Evolutionary conservation across 129 eudicot species (phyloP), one percentile per base, ranked within the genome.

Genomic region (Glebionis coronaria): DNA sequence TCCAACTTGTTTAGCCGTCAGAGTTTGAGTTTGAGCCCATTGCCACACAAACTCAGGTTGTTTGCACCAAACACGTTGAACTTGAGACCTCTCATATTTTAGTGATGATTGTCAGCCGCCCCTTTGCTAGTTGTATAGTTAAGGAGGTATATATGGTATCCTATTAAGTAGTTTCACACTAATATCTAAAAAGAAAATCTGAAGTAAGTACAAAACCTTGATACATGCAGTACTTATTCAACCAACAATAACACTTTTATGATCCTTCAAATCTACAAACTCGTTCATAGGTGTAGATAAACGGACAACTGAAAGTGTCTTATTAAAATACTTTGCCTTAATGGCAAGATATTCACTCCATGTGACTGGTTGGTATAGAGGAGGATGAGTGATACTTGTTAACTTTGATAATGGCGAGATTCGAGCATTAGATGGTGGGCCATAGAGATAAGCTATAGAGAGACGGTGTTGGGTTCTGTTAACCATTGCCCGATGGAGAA

Each of bases 301-400:
- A 38, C 88, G 75, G 4, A 90, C 78, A 0, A 88, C 63, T 20
- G 91, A 85, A 44, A 92, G 95, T 51, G 96, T 84, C 66, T 88
- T 85, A 55, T 85, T 76, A 63, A 92, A 92, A 61, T 83, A 81
- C 59, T 83, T 82, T 8, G 95, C 95, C 82, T 92, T 92, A 3
- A 85, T 78, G 29, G 89, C 91, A 4, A 92, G 84, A 78, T 88
- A 92, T 31, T 92, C 96, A 15, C 86, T 80, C 98, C 98, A 92
- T 3, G 95, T 92, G 25, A 92, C 81, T 0, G 96, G 80, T 66
- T 89, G 78, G 51, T 85, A 92, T 3, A 85, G 76, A 21, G 91
- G 85, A 16, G 96, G 96, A 62, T 80, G 88, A 6, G 12, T 45
- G 3, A 52, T 61, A 46, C 88, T 91, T 0, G 74, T 74, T 51